Evolutionary conservation across 768 basidiomycete genomes (phyloP).

Genomic region (Hypholoma fasciculare): DNA sequence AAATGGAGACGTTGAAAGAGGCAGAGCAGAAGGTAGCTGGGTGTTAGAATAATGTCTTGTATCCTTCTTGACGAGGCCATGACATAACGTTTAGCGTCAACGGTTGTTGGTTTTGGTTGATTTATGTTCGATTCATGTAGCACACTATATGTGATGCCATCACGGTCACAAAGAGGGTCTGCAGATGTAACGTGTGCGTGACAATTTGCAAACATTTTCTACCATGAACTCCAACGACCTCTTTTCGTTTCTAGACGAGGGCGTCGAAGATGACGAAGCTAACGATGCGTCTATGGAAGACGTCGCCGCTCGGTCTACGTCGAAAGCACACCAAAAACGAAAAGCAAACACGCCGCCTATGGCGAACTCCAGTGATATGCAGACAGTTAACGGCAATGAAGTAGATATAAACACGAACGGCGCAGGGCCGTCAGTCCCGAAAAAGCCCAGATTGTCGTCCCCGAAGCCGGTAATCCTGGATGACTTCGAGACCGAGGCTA

Average conservation of each 20-base stretch:
- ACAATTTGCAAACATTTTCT: constrained; percentile 21
- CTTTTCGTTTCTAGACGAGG: constrained; percentile 68
- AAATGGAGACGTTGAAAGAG: not conserved
- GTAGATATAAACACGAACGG: constrained; percentile 25
- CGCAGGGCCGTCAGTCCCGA: constrained; percentile 43
- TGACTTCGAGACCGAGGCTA: constrained; percentile 93
- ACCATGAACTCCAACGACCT: constrained; percentile 54
- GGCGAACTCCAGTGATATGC: constrained; percentile 11
- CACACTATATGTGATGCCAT: too few species aligned
- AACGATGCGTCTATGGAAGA: constrained; percentile 28
- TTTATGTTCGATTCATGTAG: too few species aligned
- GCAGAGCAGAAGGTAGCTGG: not conserved
- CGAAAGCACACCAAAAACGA: constrained; percentile 38
- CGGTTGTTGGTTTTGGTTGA: too few species aligned
- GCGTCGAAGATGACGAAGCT: constrained; percentile 33
- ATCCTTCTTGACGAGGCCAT: too few species aligned
- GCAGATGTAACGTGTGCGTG: constrained; percentile 20
- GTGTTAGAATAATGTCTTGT: too few species aligned
- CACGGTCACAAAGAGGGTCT: not conserved
- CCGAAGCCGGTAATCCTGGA: constrained; percentile 83
- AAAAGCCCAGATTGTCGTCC: constrained; percentile 60
- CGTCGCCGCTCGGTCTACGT: constrained; percentile 15
- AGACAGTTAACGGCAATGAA: constrained; percentile 1
- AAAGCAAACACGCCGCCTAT: constrained; percentile 35
- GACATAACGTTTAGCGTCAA: too few species aligned